phyloP scores from a whole-genome alignment of 495 filamentous ascomycete species.

The Evernia prunastri region DNA sequence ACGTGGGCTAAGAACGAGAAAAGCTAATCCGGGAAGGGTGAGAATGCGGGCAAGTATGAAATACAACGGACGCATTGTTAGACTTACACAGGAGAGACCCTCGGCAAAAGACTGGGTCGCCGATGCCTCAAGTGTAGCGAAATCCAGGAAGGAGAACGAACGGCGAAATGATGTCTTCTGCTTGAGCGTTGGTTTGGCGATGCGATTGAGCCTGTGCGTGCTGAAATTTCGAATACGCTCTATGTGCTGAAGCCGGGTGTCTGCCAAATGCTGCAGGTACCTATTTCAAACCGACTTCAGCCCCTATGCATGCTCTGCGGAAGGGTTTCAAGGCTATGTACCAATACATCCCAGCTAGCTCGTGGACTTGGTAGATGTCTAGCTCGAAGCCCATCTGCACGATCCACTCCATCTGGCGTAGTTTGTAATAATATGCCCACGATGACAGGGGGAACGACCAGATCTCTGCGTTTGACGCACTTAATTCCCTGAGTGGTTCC shows the following conservation, averaged over 20 bases:
- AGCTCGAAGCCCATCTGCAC: conserved; percentile 95
- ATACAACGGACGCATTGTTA: conserved; percentile 3
- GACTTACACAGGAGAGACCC: conserved; percentile 48
- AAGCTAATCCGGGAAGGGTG: conserved; percentile 36
- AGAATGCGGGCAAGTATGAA: neutral
- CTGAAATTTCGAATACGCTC: conserved; percentile 66
- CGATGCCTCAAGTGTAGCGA: conserved; percentile 58
- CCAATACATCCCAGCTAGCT: conserved; percentile 87
- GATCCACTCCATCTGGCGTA: conserved; percentile 78
- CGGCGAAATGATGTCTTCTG: conserved; percentile 41
- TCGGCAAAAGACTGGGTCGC: conserved; percentile 66
- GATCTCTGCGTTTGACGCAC: conserved; percentile 37
- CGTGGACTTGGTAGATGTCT: conserved; percentile 78
- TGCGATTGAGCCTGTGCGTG: conserved; percentile 31
- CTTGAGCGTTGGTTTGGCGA: conserved; percentile 29
- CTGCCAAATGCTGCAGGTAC: conserved; percentile 49
- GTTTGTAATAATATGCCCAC: conserved; percentile 86
- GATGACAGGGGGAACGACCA: conserved; percentile 70
- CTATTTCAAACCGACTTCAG: conserved; percentile 16
- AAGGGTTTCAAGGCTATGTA: conserved; percentile 36
- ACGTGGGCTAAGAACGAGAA: conserved; percentile 62
- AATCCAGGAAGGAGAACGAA: conserved; percentile 53
- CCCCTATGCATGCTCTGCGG: neutral
- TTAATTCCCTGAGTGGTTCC: conserved; percentile 44
- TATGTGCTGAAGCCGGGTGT: conserved; percentile 40